Conservation (phyloP, 306 rosid genomes). For the Betula pendula region DNA sequence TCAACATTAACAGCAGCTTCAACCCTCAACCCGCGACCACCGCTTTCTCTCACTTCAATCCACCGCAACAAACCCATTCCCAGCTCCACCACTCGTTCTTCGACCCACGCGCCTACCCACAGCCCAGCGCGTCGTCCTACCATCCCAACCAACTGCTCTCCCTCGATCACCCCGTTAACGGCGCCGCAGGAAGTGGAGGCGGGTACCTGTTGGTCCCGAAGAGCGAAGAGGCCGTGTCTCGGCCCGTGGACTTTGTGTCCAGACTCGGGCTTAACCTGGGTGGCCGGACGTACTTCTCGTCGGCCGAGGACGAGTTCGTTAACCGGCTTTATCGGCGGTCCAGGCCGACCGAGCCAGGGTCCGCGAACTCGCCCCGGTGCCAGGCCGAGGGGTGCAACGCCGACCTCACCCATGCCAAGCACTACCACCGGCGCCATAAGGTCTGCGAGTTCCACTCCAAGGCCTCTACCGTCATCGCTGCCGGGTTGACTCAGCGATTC, state of each 20-base stretch:
- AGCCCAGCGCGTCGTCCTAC: conserved; percentile 44
- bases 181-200: conserved; percentile 21
- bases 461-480: conserved; percentile 85
- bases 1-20: conserved; percentile 23
- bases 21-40: conserved; percentile 26
- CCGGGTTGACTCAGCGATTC: conserved; percentile 98
- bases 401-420: conserved; percentile 88
- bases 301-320: conserved; percentile 77
- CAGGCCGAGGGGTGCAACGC: conserved; percentile 97
- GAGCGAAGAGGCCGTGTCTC: conserved; percentile 48
- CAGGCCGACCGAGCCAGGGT: conserved; percentile 54
- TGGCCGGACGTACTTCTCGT: conserved; percentile 80
- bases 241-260: conserved; percentile 62
- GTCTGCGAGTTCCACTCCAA: conserved; percentile 98
- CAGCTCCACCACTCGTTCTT: conserved; percentile 43
- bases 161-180: conserved; percentile 46
- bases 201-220: conserved; percentile 66
- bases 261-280: conserved; percentile 91
- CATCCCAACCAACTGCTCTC: conserved; percentile 48
- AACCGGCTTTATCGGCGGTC: conserved; percentile 81
- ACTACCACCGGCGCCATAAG: conserved; percentile 98
- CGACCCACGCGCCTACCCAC: conserved; percentile 60
- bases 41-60: conserved; percentile 35
- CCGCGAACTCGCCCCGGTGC: conserved; percentile 63
- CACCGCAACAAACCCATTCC: conserved; percentile 26